Evolutionary conservation across 129 eudicot species (phyloP).

Genomic region (Helianthus tuberosus): DNA sequence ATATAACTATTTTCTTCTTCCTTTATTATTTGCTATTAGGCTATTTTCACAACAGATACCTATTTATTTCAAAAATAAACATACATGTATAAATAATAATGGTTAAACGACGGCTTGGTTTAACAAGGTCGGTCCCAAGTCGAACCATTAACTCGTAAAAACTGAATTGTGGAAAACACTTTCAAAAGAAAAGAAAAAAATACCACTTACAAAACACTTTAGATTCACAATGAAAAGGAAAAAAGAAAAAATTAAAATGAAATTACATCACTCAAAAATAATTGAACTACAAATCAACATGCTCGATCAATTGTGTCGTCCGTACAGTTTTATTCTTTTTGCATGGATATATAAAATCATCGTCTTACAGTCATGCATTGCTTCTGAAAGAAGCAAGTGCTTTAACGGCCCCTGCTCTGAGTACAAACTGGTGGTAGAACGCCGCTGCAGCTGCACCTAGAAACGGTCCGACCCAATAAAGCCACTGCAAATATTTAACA

Average conservation of each 20-base stretch:
- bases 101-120: too few species aligned
- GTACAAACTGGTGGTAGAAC: constrained; percentile 69
- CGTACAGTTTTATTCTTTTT: background rate
- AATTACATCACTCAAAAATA: constrained; percentile 22
- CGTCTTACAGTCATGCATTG: constrained; percentile 34
- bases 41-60: too few species aligned
- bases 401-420: constrained; percentile 67
- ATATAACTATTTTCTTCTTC: too few species aligned
- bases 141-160: too few species aligned
- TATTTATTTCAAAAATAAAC: too few species aligned
- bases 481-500: constrained; percentile 46
- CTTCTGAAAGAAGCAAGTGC: constrained; percentile 82
- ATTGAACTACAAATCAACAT: constrained; percentile 28
- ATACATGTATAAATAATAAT: too few species aligned
- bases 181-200: background rate
- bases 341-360: background rate
- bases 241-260: background rate
- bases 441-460: constrained; percentile 73
- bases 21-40: too few species aligned
- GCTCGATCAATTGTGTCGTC: background rate
- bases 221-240: constrained; percentile 18
- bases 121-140: too few species aligned
- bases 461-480: constrained; percentile 83
- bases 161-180: background rate
- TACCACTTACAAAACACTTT: constrained; percentile 22